Evolutionary conservation across 2,329 filamentous ascomycete genomes (phyloP).

Genomic region (Arthrobotrys megalospora): DNA sequence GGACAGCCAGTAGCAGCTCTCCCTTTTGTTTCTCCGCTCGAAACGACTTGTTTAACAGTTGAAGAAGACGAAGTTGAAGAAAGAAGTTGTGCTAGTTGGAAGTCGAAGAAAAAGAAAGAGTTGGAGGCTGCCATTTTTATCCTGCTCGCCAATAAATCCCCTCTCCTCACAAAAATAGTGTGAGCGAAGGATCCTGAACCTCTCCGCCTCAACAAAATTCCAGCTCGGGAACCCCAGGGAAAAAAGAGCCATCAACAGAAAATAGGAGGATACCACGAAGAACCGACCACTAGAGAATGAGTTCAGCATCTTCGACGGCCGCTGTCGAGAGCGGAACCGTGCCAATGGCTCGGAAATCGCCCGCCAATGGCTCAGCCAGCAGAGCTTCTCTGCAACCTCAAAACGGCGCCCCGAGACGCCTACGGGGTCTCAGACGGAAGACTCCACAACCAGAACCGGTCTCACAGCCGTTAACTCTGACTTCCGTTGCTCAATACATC

Average conservation of each 20-base stretch:
- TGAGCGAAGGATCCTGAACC: conserved; percentile 32
- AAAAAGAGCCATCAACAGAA: background rate
- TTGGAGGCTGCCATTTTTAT: conserved; percentile 20
- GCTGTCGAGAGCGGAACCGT: conserved; percentile 32
- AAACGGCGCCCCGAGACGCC: conserved; percentile 45
- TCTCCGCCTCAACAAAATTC: conserved; percentile 48
- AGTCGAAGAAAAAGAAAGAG: background rate
- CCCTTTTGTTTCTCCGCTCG: conserved; percentile 7
- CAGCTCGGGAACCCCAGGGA: conserved; percentile 1
- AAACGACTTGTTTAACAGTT: background rate
- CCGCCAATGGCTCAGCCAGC: conserved; percentile 34
- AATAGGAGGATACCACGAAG: conserved; percentile 21
- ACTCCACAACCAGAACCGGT: conserved; percentile 48
- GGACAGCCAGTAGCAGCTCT: conserved; percentile 6
- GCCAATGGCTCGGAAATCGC: conserved; percentile 56
- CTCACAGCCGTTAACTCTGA: conserved; percentile 45
- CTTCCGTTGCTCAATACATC: conserved; percentile 64
- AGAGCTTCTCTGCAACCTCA: conserved; percentile 44
- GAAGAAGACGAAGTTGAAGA: conserved; percentile 3
- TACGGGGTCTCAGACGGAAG: conserved; percentile 35
- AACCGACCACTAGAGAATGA: conserved; percentile 37
- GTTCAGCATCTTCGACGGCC: conserved; percentile 41
- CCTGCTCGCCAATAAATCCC: conserved; percentile 32
- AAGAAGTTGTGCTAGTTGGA: background rate
- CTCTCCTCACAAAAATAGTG: conserved; percentile 31